These are phyloP conservation scores for Rosellinia necatrix DNA, from an alignment of 2,329 filamentous ascomycete genomes.

Conservation along the genomic window DNA sequence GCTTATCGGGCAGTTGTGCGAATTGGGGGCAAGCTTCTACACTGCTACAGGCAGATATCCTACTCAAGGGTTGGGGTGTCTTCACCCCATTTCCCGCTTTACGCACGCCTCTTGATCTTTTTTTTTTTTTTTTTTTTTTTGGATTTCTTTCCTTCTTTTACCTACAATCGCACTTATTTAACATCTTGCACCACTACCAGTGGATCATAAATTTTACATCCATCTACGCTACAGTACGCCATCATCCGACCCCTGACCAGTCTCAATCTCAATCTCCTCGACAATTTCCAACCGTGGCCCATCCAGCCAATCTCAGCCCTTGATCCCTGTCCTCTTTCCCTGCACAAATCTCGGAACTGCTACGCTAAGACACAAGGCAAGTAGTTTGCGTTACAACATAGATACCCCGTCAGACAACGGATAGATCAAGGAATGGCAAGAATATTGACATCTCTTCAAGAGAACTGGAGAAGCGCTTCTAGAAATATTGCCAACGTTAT, in stretches of 20 bases:
- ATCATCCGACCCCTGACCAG: constrained; percentile 23
- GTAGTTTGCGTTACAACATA: too few species aligned
- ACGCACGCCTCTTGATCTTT: too few species aligned
- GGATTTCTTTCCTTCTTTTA: too few species aligned
- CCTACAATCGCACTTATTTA: too few species aligned
- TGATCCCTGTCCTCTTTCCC: constrained; percentile 19
- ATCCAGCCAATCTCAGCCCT: constrained; percentile 17
- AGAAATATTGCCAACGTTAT: constrained; percentile 1
- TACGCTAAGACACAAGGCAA: background rate
- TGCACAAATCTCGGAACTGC: constrained; percentile 2
- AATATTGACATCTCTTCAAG: background rate
- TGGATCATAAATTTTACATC: constrained; percentile 18
- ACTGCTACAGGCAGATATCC: background rate
- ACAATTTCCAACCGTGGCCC: constrained; percentile 25
- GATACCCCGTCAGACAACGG: too few species aligned
- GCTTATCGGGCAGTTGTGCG: too few species aligned
- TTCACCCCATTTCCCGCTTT: too few species aligned
- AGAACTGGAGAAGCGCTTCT: background rate
- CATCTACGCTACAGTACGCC: too few species aligned
- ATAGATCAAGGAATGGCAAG: constrained; percentile 7
- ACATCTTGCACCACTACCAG: constrained; percentile 10
- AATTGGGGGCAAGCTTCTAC: too few species aligned
- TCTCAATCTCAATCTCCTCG: constrained; percentile 22
- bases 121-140: too few species aligned
- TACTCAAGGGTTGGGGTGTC: too few species aligned